A percentile compares a stretch with the other conserved stretches of the same genome.
Evolutionary conservation across 139 green algal species (phyloP).

Genomic region (Micromonas pusilla): DNA sequence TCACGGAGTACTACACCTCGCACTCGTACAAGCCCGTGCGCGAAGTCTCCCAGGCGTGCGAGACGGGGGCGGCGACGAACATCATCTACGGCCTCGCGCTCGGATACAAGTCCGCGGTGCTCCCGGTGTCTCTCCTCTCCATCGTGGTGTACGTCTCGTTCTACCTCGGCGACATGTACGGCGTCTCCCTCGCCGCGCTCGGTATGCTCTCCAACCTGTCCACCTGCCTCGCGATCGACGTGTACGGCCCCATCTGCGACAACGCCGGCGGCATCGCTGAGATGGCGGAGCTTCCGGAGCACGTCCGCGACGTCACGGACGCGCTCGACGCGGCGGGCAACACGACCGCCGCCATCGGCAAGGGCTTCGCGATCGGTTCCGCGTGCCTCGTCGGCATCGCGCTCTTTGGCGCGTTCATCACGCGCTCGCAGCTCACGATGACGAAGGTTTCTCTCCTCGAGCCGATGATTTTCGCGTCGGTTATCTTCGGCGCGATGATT

Average conservation of each 20-base stretch:
- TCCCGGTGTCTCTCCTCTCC: constrained; percentile 40
- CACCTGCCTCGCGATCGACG: constrained; percentile 47
- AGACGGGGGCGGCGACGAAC: constrained; percentile 46
- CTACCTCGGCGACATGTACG: constrained; percentile 54
- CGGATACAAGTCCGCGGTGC: constrained; percentile 34
- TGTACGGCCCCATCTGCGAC: constrained; percentile 46
- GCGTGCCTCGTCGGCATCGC: constrained; percentile 39
- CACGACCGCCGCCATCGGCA: constrained; percentile 52
- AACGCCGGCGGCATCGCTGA: constrained; percentile 60
- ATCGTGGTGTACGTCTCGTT: constrained; percentile 50
- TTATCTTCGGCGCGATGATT: constrained; percentile 58
- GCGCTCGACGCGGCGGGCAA: constrained; percentile 47
- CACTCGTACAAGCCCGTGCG: constrained; percentile 45
- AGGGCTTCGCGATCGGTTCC: constrained; percentile 58
- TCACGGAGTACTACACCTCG: constrained; percentile 48
- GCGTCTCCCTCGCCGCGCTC: constrained; percentile 43
- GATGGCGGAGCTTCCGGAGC: constrained; percentile 77
- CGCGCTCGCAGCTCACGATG: constrained; percentile 59
- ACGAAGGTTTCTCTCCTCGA: constrained; percentile 41
- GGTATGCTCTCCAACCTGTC: constrained; percentile 52
- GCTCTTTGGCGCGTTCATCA: constrained; percentile 69
- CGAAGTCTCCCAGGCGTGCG: constrained; percentile 40
- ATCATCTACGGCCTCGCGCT: constrained; percentile 47
- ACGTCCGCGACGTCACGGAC: constrained; percentile 55
- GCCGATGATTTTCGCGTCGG: constrained; percentile 51